These are phyloP conservation scores for Sporothrix phasma DNA, from an alignment of 2,329 filamentous ascomycete species.

Conservation along the genomic window DNA sequence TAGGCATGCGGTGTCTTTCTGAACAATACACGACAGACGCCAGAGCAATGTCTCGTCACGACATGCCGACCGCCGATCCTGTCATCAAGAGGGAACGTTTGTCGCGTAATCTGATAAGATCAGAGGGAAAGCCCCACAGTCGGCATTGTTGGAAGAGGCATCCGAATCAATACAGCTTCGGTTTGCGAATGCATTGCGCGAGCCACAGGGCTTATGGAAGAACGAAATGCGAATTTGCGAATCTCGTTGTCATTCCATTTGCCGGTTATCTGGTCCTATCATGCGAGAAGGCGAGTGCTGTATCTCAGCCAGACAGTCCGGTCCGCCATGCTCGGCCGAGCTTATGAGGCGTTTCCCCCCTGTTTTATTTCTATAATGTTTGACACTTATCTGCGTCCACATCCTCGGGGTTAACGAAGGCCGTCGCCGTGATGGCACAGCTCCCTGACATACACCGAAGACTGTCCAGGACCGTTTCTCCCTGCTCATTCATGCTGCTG, in stretches of 20 bases:
- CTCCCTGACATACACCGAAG: not conserved
- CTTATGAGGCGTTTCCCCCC: no score
- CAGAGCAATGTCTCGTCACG: not conserved
- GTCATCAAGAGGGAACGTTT: not conserved
- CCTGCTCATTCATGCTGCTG: not conserved
- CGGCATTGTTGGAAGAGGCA: not conserved
- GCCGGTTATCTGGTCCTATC: no score
- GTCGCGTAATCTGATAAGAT: slow-evolving; percentile 6
- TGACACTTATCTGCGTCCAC: not conserved
- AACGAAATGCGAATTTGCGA: no score
- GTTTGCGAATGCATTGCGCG: no score
- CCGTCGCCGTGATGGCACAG: not conserved
- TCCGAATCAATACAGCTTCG: no score
- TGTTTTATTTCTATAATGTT: no score
- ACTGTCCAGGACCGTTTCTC: not conserved
- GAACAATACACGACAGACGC: not conserved
- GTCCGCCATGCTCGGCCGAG: no score
- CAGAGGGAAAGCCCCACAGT: not conserved
- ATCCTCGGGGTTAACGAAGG: not conserved
- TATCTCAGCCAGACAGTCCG: no score
- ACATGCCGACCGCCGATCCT: slow-evolving; percentile 3
- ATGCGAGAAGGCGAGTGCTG: no score
- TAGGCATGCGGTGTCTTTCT: not conserved
- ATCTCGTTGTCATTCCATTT: no score
- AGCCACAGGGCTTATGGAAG: no score